Evolutionary conservation across 345 rosid species (phyloP), one percentile per base, ranked within the genome.

Genomic region (Diplotaxis tenuifolia): DNA sequence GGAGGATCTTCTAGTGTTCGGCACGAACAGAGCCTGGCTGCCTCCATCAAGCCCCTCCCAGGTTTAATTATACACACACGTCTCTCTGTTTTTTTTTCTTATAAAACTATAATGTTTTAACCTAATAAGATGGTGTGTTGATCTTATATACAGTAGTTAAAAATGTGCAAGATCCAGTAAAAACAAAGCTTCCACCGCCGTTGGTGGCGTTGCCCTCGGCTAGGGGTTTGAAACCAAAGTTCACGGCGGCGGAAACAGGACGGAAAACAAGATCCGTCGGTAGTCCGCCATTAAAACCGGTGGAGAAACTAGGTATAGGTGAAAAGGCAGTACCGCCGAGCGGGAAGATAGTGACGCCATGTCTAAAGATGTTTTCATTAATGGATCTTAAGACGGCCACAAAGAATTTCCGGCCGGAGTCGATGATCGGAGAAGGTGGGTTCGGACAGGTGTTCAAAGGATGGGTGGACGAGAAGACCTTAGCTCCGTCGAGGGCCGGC

Each of bases 401-500:
- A 0, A 86, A 83, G 75, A 93, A 93, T 71, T 93, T 93, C 77
- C 71, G 85, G 62, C 91, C 94, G 9, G 92, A 83, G 27, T 81
- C 91, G 7, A 29, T 89, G 67, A 72, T 93, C 2, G 97, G 98
- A 20, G 98, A 93, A 71, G 98, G 98, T 3, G 97, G 98, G 2
- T 93, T 93, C 10, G 98, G 98, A 25, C 81, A 82, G 69, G 98
- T 93, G 18, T 93, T 86, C 72, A 91, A 84, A 67, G 98, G 98
- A 6, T 91, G 97, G 97, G 78, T 91, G 0, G 96, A 91, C 4
- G 86, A 80, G 32, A 83, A 54, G 23, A 91, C 86, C 0, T 83
- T 61, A 19, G 87, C 83, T 6, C 96, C 98, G 40, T 69, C 97
- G 1, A 83, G 65, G 65, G 83, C 55, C 2, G 94, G 97, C 0